Evolutionary conservation across 768 basidiomycete species (phyloP), one percentile per base, ranked within the genome.

Genomic region (Hygrocybe punicea): DNA sequence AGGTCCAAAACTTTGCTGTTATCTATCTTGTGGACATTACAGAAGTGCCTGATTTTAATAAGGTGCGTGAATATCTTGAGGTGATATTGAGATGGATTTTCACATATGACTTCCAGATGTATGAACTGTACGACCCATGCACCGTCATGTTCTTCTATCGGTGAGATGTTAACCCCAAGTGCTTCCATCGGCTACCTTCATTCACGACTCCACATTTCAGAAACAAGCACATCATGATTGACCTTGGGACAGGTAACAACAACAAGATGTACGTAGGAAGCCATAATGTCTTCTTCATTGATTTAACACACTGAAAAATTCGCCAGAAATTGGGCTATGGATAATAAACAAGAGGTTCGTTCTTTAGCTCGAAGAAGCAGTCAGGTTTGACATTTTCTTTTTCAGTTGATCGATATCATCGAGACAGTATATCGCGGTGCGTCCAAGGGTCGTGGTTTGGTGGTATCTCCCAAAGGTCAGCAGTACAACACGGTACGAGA

Each of bases 181-280:
- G 25, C 9, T 49, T 37, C 5, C 4, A 9, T 16, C n/a, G 29
- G 17, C 34, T 52, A 24, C 45, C 21, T 60, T 53, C 19, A 50
- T 51, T 9, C 4, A 17, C 40, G 54, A 47, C 11, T 34, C 11
- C 14, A 13, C 19, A 10, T 13, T 33, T 0, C 64, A 96, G 95
- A 42, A 96, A 96, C 73, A 97, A 98, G 70, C 97, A 98, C 69
- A 98, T 98, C 75, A 98, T 98, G 96, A 98, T 99, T 67, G 97
- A 98, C 83, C 76, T 98, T 62, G 95, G 94, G n/a, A 98, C 95
- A 50, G 95, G 95, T 79, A 97, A 98, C 74, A 98, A 98, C 75
- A 98, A 98, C 76, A 98, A 98, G 78, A 97, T 97, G 94, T 95
- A 57, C 62, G 92, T 78, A 53, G 29, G 21, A 17, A 21, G 16